phyloP scores from a whole-genome alignment of 73 alveolate genomes.

The Durusdinium trenchii region DNA sequence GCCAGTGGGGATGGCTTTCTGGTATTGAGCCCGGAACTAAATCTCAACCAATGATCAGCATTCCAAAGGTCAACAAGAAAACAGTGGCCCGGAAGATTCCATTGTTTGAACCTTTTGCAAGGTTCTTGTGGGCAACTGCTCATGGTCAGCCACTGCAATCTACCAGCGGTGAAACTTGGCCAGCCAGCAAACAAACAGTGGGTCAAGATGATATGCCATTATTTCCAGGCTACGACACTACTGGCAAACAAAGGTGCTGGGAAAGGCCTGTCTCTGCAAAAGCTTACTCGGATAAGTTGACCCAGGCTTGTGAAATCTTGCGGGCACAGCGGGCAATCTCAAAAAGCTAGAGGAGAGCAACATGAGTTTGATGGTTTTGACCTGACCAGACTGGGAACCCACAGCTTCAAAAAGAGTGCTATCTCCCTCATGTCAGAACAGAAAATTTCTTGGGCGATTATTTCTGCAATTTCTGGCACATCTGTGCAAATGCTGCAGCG shows the following conservation, averaged over 20 bases:
- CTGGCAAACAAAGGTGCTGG: not conserved
- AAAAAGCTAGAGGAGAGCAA: not conserved
- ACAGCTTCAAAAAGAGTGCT: not conserved
- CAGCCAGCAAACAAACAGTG: not conserved
- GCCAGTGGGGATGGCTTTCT: not conserved
- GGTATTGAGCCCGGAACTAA: not conserved
- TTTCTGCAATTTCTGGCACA: not conserved
- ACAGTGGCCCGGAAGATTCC: not conserved
- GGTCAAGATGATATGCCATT: not conserved
- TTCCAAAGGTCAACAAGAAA: not conserved
- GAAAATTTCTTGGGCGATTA: not conserved
- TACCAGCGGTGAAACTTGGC: slow-evolving; percentile 6
- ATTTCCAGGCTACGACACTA: not conserved
- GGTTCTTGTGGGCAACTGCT: not conserved
- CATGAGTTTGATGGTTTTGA: not conserved
- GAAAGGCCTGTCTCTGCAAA: not conserved
- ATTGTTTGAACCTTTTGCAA: not conserved
- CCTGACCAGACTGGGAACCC: not conserved
- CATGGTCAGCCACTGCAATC: not conserved
- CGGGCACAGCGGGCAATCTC: not conserved
- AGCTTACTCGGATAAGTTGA: not conserved
- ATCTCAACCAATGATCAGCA: not conserved
- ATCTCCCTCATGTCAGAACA: not conserved
- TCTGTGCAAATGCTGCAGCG: not conserved
- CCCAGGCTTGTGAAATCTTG: not conserved